Conservation (phyloP, 768 basidiomycete species). For the Solioccasus polychromus region DNA sequence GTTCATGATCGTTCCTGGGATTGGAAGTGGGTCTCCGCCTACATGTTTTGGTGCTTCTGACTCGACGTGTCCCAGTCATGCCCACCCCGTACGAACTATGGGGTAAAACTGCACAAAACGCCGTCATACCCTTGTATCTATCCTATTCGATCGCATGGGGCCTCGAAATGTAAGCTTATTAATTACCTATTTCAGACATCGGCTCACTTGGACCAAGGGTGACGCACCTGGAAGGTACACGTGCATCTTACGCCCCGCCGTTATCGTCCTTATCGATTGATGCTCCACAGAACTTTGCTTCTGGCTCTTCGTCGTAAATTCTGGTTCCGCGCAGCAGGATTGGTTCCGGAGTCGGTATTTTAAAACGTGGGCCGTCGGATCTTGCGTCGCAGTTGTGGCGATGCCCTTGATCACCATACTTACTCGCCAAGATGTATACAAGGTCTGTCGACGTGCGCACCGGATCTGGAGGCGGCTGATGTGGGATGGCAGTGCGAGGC, state of each 20-base stretch:
- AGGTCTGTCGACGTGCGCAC: conserved; percentile 38
- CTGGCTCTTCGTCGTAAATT: conserved; percentile 80
- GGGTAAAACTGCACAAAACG: conserved; percentile 41
- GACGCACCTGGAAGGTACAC: conserved; percentile 72
- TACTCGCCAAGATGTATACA: conserved; percentile 55
- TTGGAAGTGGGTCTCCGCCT: conserved; percentile 37
- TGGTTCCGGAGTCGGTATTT: conserved; percentile 81
- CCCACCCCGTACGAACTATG: conserved; percentile 65
- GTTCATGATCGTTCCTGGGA: conserved; percentile 41
- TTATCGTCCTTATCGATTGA: conserved; percentile 1
- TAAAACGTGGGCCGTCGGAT: conserved; percentile 69
- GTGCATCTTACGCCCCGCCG: not conserved
- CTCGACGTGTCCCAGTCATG: conserved; percentile 48
- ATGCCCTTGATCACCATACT: conserved; percentile 72
- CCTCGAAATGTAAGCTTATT: conserved; percentile 64
- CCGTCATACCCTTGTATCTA: conserved; percentile 66
- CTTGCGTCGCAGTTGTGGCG: conserved; percentile 53
- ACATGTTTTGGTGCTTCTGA: not conserved
- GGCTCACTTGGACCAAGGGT: conserved; percentile 44
- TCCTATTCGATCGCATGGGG: conserved; percentile 66
- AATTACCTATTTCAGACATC: not conserved
- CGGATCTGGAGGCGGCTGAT: conserved; percentile 8
- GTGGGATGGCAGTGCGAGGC: conserved; percentile 54
- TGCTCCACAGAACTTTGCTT: conserved; percentile 68
- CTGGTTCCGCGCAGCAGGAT: conserved; percentile 56